These are phyloP conservation scores for Talaromyces rugulosus DNA, from an alignment of 2,329 filamentous ascomycete species.

Conservation along the genomic window DNA sequence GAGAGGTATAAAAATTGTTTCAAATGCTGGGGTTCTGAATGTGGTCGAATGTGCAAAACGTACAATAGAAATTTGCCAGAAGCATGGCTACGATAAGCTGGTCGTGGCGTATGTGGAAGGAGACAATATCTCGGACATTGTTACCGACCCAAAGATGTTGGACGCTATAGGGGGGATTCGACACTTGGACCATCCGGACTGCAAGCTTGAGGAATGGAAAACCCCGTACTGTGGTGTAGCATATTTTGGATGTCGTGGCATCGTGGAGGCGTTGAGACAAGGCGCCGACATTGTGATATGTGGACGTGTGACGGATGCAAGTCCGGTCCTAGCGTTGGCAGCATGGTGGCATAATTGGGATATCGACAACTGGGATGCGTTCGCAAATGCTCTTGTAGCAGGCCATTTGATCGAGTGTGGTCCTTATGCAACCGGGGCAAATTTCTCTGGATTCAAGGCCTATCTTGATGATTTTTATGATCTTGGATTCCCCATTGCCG, in stretches of 20 bases:
- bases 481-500: neutral
- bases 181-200: neutral
- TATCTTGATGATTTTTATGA: slow-evolving; percentile 19
- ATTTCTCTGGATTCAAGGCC: slow-evolving; percentile 24
- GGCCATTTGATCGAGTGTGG: slow-evolving; percentile 27
- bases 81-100: neutral
- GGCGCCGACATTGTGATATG: slow-evolving; percentile 43
- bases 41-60: neutral
- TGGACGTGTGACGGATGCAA: slow-evolving; percentile 37
- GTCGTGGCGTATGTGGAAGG: neutral
- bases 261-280: slow-evolving; percentile 28
- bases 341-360: slow-evolving; percentile 31
- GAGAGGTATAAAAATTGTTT: neutral
- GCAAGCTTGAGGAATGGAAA: neutral
- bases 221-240: neutral
- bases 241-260: slow-evolving; percentile 13
- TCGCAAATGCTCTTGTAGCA: slow-evolving; percentile 25
- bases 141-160: neutral
- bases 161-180: neutral
- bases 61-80: neutral
- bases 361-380: slow-evolving; percentile 19
- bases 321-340: slow-evolving; percentile 27
- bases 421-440: slow-evolving; percentile 22
- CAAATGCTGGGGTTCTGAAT: neutral
- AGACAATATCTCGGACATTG: neutral